A percentile compares a stretch with the other conserved stretches of the same genome.
These are phyloP conservation scores for Pestalotiopsis sp. DNA, from an alignment of 2,329 filamentous ascomycete genomes.

Conservation along the genomic window DNA sequence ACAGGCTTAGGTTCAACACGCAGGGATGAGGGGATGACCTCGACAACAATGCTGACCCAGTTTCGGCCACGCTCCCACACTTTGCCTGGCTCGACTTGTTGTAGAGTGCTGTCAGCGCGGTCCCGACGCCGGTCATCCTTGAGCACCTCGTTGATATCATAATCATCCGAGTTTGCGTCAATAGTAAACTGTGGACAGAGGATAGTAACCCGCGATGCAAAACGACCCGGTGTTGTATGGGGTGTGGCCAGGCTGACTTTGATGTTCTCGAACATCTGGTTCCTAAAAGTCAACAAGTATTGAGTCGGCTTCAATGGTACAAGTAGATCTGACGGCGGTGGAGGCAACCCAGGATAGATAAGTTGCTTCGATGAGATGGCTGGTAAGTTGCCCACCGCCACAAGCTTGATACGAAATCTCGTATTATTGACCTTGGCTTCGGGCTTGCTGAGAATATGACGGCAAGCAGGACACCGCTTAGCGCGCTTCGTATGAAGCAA, in stretches of 20 bases:
- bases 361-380: conserved; percentile 71
- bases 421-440: conserved; percentile 88
- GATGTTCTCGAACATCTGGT: conserved; percentile 90
- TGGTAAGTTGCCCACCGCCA: conserved; percentile 88
- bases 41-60: conserved; percentile 92
- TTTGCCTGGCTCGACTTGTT: conserved; percentile 83
- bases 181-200: conserved; percentile 94
- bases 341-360: conserved; percentile 17
- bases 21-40: conserved; percentile 73
- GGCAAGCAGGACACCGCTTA: conserved; percentile 89
- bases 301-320: conserved; percentile 67
- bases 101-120: conserved; percentile 38
- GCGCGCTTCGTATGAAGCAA: conserved; percentile 89
- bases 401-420: conserved; percentile 88
- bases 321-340: conserved; percentile 32
- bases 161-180: conserved; percentile 85
- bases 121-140: conserved; percentile 52
- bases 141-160: conserved; percentile 86
- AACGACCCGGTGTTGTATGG: conserved; percentile 73
- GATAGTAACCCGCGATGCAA: conserved; percentile 82
- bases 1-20: conserved; percentile 37
- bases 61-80: conserved; percentile 95
- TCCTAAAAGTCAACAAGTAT: conserved; percentile 87
- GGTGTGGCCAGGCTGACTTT: conserved; percentile 87
- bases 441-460: conserved; percentile 93